These are phyloP conservation scores for Drosera capensis DNA, from an alignment of 148 eudicot species.

Conservation along the genomic window DNA sequence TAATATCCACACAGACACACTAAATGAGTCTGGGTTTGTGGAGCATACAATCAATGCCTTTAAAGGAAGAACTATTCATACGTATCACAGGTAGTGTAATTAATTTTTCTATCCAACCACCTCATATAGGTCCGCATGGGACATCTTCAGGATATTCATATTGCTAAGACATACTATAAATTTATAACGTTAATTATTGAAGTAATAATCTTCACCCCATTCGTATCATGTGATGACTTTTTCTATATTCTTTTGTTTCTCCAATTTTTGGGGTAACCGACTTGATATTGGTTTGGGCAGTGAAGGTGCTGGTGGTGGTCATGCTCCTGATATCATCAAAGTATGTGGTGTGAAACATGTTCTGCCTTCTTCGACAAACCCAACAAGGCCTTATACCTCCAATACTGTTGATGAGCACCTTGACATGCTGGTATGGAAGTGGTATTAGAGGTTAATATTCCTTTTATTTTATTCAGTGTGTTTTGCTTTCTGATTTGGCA, in stretches of 20 bases:
- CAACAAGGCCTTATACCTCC: slow-evolving; percentile 78
- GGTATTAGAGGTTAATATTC: too few relatives aligned
- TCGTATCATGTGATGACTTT: too few relatives aligned
- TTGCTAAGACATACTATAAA: too few relatives aligned
- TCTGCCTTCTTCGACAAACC: slow-evolving; percentile 88
- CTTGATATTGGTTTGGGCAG: slow-evolving; percentile 25
- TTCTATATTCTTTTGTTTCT: too few relatives aligned
- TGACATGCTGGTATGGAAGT: slow-evolving; percentile 81
- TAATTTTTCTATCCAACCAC: too few relatives aligned
- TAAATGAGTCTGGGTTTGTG: slow-evolving; percentile 98
- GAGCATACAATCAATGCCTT: slow-evolving; percentile 89
- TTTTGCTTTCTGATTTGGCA: neutral
- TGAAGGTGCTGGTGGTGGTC: slow-evolving; percentile 99
- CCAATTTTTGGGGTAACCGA: too few relatives aligned
- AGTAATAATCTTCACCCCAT: too few relatives aligned
- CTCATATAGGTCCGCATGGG: too few relatives aligned
- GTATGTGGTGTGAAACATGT: slow-evolving; percentile 92
- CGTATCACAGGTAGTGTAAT: slow-evolving; percentile 81
- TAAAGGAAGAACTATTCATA: slow-evolving; percentile 74
- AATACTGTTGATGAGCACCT: slow-evolving; percentile 97
- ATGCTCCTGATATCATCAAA: slow-evolving; percentile 96
- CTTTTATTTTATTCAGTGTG: too few relatives aligned
- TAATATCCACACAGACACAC: slow-evolving; percentile 91
- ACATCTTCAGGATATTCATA: too few relatives aligned
- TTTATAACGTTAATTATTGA: too few relatives aligned